These are phyloP conservation scores for Sideroxylon spinosum DNA, from an alignment of 179 eudicot genomes.

Conservation along the genomic window DNA sequence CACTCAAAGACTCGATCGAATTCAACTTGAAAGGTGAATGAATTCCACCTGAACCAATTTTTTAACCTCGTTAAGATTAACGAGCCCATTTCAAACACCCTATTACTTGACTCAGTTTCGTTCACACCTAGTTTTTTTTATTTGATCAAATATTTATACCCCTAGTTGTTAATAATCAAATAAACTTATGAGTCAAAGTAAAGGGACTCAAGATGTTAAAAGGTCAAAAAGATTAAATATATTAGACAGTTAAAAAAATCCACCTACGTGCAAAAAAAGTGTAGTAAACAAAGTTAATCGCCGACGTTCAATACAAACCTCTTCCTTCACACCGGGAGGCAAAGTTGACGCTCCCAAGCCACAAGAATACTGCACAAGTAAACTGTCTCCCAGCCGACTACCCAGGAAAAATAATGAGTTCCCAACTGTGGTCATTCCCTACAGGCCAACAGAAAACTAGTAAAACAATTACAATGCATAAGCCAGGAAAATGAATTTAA, in stretches of 20 bases:
- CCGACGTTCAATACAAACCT: constrained; percentile 41
- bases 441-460: constrained; percentile 13
- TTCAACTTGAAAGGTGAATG: too few relatives aligned
- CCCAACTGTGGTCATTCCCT: constrained; percentile 82
- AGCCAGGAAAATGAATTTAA: background rate
- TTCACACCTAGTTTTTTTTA: too few relatives aligned
- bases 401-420: constrained; percentile 83
- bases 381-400: constrained; percentile 95
- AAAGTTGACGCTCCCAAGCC: constrained; percentile 49
- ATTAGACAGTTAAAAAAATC: background rate
- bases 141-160: too few relatives aligned
- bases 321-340: constrained; percentile 69
- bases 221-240: background rate
- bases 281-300: background rate
- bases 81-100: too few relatives aligned
- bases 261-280: background rate
- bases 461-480: background rate
- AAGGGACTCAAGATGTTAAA: background rate
- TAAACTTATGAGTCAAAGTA: background rate
- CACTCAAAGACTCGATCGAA: too few relatives aligned
- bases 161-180: background rate
- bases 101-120: too few relatives aligned
- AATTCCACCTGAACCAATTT: too few relatives aligned
- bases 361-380: constrained; percentile 87
- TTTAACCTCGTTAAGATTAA: too few relatives aligned